Conservation (phyloP, 805 yeast genomes). For the Isabelozyma gotoi region DNA sequence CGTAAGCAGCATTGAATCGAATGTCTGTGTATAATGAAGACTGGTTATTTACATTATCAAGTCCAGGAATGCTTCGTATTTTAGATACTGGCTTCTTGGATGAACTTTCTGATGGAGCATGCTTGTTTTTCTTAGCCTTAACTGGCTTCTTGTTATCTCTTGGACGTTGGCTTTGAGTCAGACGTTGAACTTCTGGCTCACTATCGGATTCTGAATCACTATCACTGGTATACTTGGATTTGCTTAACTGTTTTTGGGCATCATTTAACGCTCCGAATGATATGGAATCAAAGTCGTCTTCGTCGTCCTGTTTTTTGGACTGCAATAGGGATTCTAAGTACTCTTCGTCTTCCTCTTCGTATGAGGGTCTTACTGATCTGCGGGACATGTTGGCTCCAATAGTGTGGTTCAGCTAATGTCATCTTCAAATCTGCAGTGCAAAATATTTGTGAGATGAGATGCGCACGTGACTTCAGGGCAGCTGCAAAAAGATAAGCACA, state of each 20-base stretch:
- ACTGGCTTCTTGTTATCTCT: constrained; percentile 6
- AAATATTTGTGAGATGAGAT: neutral
- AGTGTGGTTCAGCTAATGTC: neutral
- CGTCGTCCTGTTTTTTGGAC: constrained; percentile 4
- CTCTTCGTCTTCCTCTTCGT: constrained; percentile 16
- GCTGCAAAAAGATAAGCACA: neutral
- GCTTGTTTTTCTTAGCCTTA: constrained; percentile 54
- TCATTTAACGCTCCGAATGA: constrained; percentile 65
- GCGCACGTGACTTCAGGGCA: neutral
- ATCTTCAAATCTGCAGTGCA: neutral
- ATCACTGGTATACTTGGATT: constrained; percentile 8
- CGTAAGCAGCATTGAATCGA: constrained; percentile 87
- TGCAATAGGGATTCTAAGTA: constrained; percentile 2
- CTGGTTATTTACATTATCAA: constrained; percentile 40
- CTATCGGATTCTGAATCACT: constrained; percentile 17
- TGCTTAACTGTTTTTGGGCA: constrained; percentile 52
- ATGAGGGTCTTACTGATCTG: constrained; percentile 14
- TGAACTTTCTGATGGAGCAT: constrained; percentile 84
- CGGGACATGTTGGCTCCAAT: neutral
- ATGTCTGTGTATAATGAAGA: constrained; percentile 68
- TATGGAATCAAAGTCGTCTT: constrained; percentile 48
- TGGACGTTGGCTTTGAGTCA: neutral
- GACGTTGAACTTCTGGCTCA: constrained; percentile 2
- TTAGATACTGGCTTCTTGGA: constrained; percentile 69
- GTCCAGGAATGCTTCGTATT: constrained; percentile 74